phyloP scores from a whole-genome alignment of 129 eudicot species.

The Pseudognaphalium luteoalbum region DNA sequence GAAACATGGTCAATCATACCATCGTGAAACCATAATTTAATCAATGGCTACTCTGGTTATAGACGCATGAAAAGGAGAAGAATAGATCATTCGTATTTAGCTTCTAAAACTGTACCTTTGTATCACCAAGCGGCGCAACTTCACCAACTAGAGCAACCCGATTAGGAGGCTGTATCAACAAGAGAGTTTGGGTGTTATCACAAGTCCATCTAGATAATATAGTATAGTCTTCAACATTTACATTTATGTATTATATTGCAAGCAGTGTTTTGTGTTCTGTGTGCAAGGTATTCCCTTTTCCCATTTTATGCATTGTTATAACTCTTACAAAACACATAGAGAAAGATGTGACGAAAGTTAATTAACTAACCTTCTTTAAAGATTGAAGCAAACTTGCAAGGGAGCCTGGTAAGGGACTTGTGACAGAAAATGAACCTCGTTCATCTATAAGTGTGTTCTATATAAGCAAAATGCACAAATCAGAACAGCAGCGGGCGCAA shows the following conservation, averaged over 20 bases:
- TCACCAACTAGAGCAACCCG: slow-evolving; percentile 89
- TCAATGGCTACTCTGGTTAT: slow-evolving; percentile 4
- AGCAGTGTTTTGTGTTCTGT: background rate
- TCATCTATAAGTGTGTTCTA: slow-evolving; percentile 86
- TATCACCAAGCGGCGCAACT: slow-evolving; percentile 55
- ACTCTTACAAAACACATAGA: background rate
- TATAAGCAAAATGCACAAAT: slow-evolving; percentile 34
- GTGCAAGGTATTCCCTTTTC: slow-evolving; percentile 5
- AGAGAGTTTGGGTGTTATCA: slow-evolving; percentile 19
- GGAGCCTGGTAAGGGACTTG: slow-evolving; percentile 75
- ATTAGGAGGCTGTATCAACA: slow-evolving; percentile 65
- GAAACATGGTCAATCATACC: background rate
- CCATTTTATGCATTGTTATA: background rate
- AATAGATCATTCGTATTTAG: slow-evolving; percentile 4
- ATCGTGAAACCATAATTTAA: background rate
- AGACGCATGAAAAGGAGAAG: slow-evolving; percentile 10
- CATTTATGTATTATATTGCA: slow-evolving; percentile 10
- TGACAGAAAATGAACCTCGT: slow-evolving; percentile 81
- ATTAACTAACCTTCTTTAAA: slow-evolving; percentile 58
- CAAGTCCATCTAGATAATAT: slow-evolving; percentile 1
- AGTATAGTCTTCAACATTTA: slow-evolving; percentile 15
- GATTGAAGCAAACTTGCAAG: slow-evolving; percentile 65
- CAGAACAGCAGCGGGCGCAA: slow-evolving; percentile 4
- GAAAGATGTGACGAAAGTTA: slow-evolving; percentile 8
- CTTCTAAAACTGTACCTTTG: slow-evolving; percentile 54